Evolutionary conservation across 768 basidiomycete genomes (phyloP).

Genomic region (Mycena epipterygia): DNA sequence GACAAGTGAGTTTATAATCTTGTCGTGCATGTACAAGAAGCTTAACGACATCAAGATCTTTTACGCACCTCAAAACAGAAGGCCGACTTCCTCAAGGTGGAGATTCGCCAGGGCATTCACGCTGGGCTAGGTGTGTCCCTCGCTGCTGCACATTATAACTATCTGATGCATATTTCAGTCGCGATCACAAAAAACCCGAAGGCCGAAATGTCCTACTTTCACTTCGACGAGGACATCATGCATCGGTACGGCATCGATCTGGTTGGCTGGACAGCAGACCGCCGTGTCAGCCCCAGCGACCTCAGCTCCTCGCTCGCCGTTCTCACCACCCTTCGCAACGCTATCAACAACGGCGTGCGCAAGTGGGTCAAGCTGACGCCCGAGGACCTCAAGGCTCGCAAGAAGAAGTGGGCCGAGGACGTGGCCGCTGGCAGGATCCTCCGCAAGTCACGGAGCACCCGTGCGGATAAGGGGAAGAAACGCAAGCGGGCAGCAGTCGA

Average conservation of each 20-base stretch:
- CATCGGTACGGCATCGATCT: slow-evolving; percentile 6
- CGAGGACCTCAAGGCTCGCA: not conserved
- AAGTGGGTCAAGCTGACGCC: slow-evolving; percentile 1
- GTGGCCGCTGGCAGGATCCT: slow-evolving; percentile 2
- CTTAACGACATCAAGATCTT: not conserved
- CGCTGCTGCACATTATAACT: not conserved
- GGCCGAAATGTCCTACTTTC: slow-evolving; percentile 36
- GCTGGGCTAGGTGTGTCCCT: not conserved
- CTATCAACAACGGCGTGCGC: not conserved
- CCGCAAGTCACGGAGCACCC: not conserved
- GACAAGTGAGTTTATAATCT: not conserved
- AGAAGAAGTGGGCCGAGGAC: not conserved
- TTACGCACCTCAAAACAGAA: not conserved
- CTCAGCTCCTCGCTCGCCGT: slow-evolving; percentile 4
- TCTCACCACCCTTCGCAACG: not conserved
- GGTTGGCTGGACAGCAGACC: slow-evolving; percentile 33
- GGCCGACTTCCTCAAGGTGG: not conserved
- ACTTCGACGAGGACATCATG: slow-evolving; percentile 29
- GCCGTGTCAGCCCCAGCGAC: slow-evolving; percentile 14
- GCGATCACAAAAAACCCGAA: slow-evolving; percentile 28
- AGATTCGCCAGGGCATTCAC: not conserved
- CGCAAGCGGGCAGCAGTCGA: not conserved
- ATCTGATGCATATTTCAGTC: not conserved
- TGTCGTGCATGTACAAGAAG: not conserved
- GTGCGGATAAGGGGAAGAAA: not conserved